These are phyloP conservation scores for Glutinoglossum americanum DNA, from an alignment of 495 filamentous ascomycete genomes.

Conservation along the genomic window DNA sequence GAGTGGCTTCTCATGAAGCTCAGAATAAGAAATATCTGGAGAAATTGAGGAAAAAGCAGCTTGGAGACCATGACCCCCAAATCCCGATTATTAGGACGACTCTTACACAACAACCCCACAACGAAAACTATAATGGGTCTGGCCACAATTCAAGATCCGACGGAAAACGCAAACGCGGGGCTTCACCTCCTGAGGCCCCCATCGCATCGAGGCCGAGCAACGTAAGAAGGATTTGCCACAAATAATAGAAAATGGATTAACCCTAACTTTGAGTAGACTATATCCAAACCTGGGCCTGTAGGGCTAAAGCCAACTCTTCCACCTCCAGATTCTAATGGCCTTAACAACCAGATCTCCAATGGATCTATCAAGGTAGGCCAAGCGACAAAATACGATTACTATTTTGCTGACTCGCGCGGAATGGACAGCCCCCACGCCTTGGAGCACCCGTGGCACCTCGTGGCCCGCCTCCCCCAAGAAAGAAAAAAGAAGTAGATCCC, in stretches of 20 bases:
- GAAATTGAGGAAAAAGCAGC: constrained; percentile 21
- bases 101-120: neutral
- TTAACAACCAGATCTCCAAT: neutral
- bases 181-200: constrained; percentile 6
- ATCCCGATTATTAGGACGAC: constrained; percentile 20
- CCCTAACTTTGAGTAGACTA: neutral
- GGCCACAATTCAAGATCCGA: constrained; percentile 4
- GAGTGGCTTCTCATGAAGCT: constrained; percentile 18
- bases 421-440: constrained; percentile 5
- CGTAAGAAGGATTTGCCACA: neutral
- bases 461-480: constrained; percentile 19
- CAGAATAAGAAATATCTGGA: constrained; percentile 18
- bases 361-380: neutral
- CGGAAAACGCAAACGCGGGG: constrained; percentile 24
- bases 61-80: constrained; percentile 25
- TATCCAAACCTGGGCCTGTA: neutral
- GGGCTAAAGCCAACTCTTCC: neutral
- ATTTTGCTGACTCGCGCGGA: neutral
- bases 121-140: neutral
- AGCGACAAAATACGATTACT: neutral
- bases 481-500: constrained; percentile 27
- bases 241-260: neutral
- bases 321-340: neutral
- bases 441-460: constrained; percentile 13
- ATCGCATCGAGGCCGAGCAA: neutral